These are phyloP conservation scores for Backusella tarrabulga DNA, from an alignment of 192 early-diverging fungal species.

Conservation along the genomic window DNA sequence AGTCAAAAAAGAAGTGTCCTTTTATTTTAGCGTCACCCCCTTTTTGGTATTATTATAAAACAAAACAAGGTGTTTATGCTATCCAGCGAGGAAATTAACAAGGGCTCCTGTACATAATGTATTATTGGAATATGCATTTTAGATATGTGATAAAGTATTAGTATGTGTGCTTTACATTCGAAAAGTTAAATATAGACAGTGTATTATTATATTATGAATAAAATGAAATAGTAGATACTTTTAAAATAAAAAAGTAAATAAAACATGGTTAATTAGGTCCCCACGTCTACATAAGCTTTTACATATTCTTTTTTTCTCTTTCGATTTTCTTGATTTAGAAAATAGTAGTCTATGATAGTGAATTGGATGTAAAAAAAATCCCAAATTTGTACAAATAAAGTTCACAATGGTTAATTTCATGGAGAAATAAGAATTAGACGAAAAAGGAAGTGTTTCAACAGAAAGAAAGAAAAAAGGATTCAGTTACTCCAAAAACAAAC, in stretches of 20 bases:
- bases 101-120: too few relatives aligned
- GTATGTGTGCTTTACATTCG: too few relatives aligned
- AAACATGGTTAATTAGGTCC: not conserved
- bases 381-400: not conserved
- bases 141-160: too few relatives aligned
- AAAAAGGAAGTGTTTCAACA: not conserved
- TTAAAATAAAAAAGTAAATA: not conserved
- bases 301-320: not conserved
- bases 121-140: too few relatives aligned
- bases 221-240: too few relatives aligned
- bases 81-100: too few relatives aligned
- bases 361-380: not conserved
- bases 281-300: not conserved
- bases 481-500: not conserved
- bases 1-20: too few relatives aligned
- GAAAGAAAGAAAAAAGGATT: not conserved
- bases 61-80: too few relatives aligned
- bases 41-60: too few relatives aligned
- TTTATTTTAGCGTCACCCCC: too few relatives aligned
- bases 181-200: too few relatives aligned
- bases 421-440: not conserved
- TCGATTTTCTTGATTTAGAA: not conserved
- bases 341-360: not conserved
- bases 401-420: not conserved
- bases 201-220: too few relatives aligned